phyloP scores from a whole-genome alignment of 495 filamentous ascomycete genomes.

The Collariella sp. region DNA sequence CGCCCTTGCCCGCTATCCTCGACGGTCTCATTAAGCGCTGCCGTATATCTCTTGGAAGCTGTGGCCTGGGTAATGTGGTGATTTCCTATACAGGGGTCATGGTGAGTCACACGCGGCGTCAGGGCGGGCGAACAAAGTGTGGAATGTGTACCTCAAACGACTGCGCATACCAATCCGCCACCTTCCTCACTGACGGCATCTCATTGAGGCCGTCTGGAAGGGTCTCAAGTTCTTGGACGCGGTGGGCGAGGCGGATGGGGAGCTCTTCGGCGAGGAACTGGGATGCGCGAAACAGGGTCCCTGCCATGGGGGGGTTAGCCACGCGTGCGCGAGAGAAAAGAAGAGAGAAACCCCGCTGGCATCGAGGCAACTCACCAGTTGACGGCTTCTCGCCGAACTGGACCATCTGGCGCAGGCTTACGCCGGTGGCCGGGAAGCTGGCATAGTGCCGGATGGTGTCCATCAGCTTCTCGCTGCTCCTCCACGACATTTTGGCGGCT shows the following conservation, averaged over 20 bases:
- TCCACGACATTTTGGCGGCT: constrained; percentile 69
- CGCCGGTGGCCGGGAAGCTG: constrained; percentile 92
- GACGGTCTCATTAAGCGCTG: constrained; percentile 68
- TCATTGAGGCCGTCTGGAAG: constrained; percentile 96
- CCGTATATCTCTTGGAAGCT: constrained; percentile 65
- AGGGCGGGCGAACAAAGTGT: constrained; percentile 12
- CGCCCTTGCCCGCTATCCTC: constrained; percentile 47
- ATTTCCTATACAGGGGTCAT: constrained; percentile 58
- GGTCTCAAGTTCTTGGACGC: constrained; percentile 84
- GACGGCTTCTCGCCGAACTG: constrained; percentile 93
- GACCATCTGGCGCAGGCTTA: constrained; percentile 96
- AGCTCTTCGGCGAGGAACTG: constrained; percentile 98
- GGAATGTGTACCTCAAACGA: constrained; percentile 78
- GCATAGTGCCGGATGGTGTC: constrained; percentile 98
- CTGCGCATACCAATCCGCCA: constrained; percentile 97
- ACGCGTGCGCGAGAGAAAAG: too few relatives aligned
- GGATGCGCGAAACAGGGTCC: constrained; percentile 92
- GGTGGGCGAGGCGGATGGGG: constrained; percentile 90
- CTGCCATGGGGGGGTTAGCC: constrained; percentile 34
- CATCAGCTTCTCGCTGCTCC: constrained; percentile 81
- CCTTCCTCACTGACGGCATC: constrained; percentile 93
- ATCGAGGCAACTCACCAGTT: constrained; percentile 50
- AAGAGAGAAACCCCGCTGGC: too few relatives aligned
- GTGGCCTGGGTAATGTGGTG: constrained; percentile 70
- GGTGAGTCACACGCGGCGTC: constrained; percentile 21